Evolutionary conservation across 2,329 filamentous ascomycete species (phyloP), one percentile per base, ranked within the genome.

Genomic region (Sporothrix inflata): DNA sequence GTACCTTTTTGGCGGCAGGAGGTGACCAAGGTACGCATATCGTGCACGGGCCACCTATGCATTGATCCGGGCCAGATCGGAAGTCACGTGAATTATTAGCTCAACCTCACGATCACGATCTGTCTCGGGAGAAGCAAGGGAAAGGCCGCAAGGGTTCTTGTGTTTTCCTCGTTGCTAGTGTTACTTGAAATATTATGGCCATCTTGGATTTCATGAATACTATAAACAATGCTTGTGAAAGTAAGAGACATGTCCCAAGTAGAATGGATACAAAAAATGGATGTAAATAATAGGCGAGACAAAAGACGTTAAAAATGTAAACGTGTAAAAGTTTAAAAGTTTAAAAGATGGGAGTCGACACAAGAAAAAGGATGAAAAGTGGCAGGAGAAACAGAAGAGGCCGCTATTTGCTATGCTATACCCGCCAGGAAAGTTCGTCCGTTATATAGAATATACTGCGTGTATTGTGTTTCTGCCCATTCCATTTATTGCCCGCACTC

Each of bases 41-140:
- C 12, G 21, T 14, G 53, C 19, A 51, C 66, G 55, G 30, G 11
- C 53, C 70, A 67, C 12, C 7, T 42, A 51, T 69, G 51, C 49
- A 47, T 69, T 69, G 38, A 47, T 69, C 67, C 67, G 67, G 51
- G 14, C 27, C 7, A 63, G 57, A 40, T 30, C 16, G 7, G 5
- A 9, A 14, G 27, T 67, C 65, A 69, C 66, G 66, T 57, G 60
- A 63, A 11, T 3, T 3, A 38, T 21, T 53, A 30, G 21, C 19
- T n/a, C 30, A 60, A 30, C 30, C 27, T 60, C 55, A 63, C n/a
- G 11, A 66, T 30, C 27, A 9, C 40, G 12, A 66, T 34, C 24
- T 5, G 42, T 47, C 42, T 45, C 14, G 42, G 9, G 11, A 45
- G 42, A 45, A 16, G 42, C 42, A 45, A 3, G 42, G 4, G 12